Conservation (phyloP, 768 basidiomycete species). For the Lactifluus rugatus region DNA sequence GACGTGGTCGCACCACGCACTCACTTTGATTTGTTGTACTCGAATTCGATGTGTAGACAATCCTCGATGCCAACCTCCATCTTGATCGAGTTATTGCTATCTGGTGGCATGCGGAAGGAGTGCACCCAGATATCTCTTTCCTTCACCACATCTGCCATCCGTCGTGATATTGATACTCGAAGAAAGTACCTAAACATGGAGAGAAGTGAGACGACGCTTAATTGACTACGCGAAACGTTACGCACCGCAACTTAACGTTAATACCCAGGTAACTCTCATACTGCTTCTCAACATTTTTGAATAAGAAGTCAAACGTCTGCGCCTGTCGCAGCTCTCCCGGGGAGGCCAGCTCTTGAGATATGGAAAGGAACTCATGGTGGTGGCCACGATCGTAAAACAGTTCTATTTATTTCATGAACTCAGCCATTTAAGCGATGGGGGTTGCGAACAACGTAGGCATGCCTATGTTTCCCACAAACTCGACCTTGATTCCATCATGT, state of each 20-base stretch:
- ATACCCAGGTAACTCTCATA: slow-evolving; percentile 97
- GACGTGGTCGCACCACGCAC: slow-evolving; percentile 25
- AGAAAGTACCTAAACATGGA: no score
- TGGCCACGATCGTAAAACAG: slow-evolving; percentile 97
- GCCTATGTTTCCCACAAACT: slow-evolving; percentile 96
- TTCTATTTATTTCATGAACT: slow-evolving; percentile 31
- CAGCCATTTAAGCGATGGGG: not conserved
- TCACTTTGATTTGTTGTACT: slow-evolving; percentile 99
- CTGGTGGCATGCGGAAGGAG: slow-evolving; percentile 96
- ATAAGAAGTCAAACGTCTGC: slow-evolving; percentile 92
- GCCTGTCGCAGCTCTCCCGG: slow-evolving; percentile 97
- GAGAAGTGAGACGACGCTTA: not conserved
- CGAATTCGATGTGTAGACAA: slow-evolving; percentile 97
- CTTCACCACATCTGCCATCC: slow-evolving; percentile 89
- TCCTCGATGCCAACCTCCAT: slow-evolving; percentile 99
- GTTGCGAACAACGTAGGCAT: slow-evolving; percentile 23
- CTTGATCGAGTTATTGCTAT: slow-evolving; percentile 96
- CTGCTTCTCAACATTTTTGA: slow-evolving; percentile 99
- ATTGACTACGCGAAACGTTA: slow-evolving; percentile 1
- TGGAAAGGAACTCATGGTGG: slow-evolving; percentile 93
- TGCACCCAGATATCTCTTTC: slow-evolving; percentile 98
- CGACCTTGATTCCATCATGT: slow-evolving; percentile 96
- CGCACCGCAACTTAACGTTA: slow-evolving; percentile 92
- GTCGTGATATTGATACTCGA: slow-evolving; percentile 69
- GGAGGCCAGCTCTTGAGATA: slow-evolving; percentile 89